phyloP scores from a whole-genome alignment of 177 flowering plant genomes.

The Telopea speciosissima region DNA sequence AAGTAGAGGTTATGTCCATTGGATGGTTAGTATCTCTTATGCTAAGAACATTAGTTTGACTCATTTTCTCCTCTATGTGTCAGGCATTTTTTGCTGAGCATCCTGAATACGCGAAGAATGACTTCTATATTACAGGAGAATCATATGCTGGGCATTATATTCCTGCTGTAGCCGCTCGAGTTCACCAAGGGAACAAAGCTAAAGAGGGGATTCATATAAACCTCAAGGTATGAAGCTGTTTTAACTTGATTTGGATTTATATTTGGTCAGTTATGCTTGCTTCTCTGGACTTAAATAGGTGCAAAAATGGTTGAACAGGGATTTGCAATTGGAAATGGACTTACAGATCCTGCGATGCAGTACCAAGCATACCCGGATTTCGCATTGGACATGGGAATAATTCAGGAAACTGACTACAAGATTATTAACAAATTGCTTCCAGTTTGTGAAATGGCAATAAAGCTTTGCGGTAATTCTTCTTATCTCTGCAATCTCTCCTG shows the following conservation, averaged over 20 bases:
- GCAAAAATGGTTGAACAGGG: slow-evolving; percentile 32
- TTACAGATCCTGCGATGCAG: slow-evolving; percentile 50
- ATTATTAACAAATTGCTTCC: slow-evolving; percentile 29
- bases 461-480: slow-evolving; percentile 47
- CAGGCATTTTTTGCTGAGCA: slow-evolving; percentile 73
- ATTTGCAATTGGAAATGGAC: slow-evolving; percentile 60
- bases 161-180: slow-evolving; percentile 78
- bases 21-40: not conserved
- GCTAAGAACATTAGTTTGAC: not conserved
- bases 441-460: slow-evolving; percentile 41
- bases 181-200: slow-evolving; percentile 71
- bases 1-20: not conserved
- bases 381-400: slow-evolving; percentile 42
- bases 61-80: not conserved
- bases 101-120: slow-evolving; percentile 60
- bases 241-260: not conserved
- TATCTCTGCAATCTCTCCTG: not conserved
- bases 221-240: slow-evolving; percentile 43
- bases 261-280: not conserved
- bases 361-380: slow-evolving; percentile 45
- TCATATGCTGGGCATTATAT: slow-evolving; percentile 96
- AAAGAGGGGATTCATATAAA: slow-evolving; percentile 79
- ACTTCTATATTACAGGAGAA: slow-evolving; percentile 93
- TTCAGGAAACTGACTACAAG: slow-evolving; percentile 29
- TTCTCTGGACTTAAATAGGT: slow-evolving; percentile 1